Conservation (phyloP, 805 yeast species). For the Teunomyces gatunensis region DNA sequence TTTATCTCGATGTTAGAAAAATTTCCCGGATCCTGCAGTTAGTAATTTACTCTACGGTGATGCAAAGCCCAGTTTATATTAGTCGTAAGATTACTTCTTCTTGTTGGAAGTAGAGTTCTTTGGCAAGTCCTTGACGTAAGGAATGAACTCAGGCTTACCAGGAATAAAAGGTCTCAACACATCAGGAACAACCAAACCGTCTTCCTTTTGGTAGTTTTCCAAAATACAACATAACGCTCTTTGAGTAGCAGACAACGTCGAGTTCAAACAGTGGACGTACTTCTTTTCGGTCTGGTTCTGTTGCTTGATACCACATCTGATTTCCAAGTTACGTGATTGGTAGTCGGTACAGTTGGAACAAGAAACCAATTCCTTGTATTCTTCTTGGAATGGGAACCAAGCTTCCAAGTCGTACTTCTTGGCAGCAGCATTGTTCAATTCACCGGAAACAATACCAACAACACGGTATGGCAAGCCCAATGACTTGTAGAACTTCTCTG, state of each 20-base stretch:
- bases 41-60: no score
- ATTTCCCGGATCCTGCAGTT: no score
- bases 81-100: constrained; percentile 33
- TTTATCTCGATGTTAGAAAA: no score
- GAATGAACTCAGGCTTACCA: constrained; percentile 97
- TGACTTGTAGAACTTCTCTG: constrained; percentile 92
- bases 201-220: constrained; percentile 97
- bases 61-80: background rate
- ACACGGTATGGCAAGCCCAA: constrained; percentile 94
- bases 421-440: constrained; percentile 98
- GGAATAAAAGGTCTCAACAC: constrained; percentile 95
- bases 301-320: constrained; percentile 97
- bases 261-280: constrained; percentile 97
- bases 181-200: constrained; percentile 90
- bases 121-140: constrained; percentile 86
- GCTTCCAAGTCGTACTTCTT: constrained; percentile 98
- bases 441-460: constrained; percentile 97
- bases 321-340: constrained; percentile 97
- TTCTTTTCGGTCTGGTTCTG: constrained; percentile 93
- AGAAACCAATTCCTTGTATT: constrained; percentile 95
- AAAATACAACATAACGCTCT: constrained; percentile 96
- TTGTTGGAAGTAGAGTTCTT: constrained; percentile 87
- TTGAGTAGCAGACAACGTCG: constrained; percentile 96
- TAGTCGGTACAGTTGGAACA: constrained; percentile 99
- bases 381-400: constrained; percentile 99